Evolutionary conservation across 1,139 yeast species (phyloP).

Genomic region (Meyerozyma athensensis): DNA sequence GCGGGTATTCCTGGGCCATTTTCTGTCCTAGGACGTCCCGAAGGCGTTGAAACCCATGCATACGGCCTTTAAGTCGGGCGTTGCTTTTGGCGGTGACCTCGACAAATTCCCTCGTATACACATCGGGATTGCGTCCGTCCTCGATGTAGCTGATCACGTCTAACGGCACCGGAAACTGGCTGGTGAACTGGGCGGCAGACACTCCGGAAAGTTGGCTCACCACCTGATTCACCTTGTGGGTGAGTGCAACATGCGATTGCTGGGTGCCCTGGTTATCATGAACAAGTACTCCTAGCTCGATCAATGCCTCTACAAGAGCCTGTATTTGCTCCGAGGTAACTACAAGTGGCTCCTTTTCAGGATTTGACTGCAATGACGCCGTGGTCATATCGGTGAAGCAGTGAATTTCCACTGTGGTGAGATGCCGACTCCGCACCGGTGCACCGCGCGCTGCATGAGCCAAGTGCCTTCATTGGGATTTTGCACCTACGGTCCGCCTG

Average conservation of each 20-base stretch:
- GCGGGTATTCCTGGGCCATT: conserved; percentile 74
- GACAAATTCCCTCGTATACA: conserved; percentile 91
- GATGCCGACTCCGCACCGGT: not conserved
- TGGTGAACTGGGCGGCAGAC: conserved; percentile 28
- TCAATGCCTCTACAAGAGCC: conserved; percentile 73
- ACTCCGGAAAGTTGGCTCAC: conserved; percentile 34
- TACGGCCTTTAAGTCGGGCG: conserved; percentile 82
- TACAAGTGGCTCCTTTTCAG: conserved; percentile 40
- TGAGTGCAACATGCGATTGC: conserved; percentile 41
- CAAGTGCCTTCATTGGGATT: too few species aligned
- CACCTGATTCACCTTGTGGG: conserved; percentile 38
- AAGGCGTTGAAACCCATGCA: conserved; percentile 53
- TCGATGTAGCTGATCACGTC: conserved; percentile 84
- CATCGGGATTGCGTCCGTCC: conserved; percentile 95
- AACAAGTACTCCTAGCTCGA: conserved; percentile 84
- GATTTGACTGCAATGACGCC: conserved; percentile 20
- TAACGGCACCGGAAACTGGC: conserved; percentile 55
- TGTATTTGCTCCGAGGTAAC: conserved; percentile 58
- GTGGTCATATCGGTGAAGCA: conserved; percentile 31
- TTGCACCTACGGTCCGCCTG: too few species aligned
- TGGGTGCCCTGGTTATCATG: conserved; percentile 89
- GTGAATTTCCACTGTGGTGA: not conserved
- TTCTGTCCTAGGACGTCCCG: conserved; percentile 66
- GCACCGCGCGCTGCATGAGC: too few species aligned
- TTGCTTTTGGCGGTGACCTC: conserved; percentile 87